A percentile compares a stretch with the other conserved stretches of the same genome.
These are phyloP conservation scores for Trifolium pratense DNA, from an alignment of 306 rosid genomes.

Conservation along the genomic window DNA sequence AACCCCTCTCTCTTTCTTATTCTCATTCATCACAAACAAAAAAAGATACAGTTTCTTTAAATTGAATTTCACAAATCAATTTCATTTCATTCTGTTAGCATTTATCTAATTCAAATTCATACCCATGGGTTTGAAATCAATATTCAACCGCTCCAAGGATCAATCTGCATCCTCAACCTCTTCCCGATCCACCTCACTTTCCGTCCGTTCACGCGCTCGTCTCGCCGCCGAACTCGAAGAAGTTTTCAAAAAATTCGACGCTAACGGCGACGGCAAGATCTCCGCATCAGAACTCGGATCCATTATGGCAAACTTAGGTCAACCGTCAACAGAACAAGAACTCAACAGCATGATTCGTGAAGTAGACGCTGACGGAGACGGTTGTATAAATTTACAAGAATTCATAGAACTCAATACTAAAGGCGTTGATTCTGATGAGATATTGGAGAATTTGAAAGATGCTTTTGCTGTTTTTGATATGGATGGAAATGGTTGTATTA, in stretches of 20 bases:
- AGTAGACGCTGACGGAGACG: constrained; percentile 86
- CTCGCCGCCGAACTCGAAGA: constrained; percentile 69
- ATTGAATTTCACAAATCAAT: too few species aligned
- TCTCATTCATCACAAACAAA: too few species aligned
- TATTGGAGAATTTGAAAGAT: constrained; percentile 65
- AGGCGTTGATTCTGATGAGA: constrained; percentile 73
- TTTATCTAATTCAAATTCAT: neutral
- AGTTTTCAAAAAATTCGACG: constrained; percentile 57
- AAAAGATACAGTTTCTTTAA: too few species aligned
- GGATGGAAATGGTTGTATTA: constrained; percentile 77
- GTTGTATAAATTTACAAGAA: constrained; percentile 67
- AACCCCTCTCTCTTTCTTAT: neutral
- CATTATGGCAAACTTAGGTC: constrained; percentile 72
- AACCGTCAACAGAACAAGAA: constrained; percentile 67
- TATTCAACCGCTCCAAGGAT: constrained; percentile 65
- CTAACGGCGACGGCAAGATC: constrained; percentile 87
- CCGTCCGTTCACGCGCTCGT: constrained; percentile 48
- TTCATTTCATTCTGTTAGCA: too few species aligned
- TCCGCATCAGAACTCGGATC: constrained; percentile 77
- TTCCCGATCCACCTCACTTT: constrained; percentile 50
- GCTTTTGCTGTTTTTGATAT: constrained; percentile 79
- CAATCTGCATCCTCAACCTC: neutral
- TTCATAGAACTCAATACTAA: constrained; percentile 78
- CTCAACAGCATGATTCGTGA: constrained; percentile 67
- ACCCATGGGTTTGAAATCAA: constrained; percentile 66